Percentiles rank a stretch among this genome's conserved stretches.
Conservation (phyloP, 2,329 filamentous ascomycete genomes). For the Penicillium sp. region DNA sequence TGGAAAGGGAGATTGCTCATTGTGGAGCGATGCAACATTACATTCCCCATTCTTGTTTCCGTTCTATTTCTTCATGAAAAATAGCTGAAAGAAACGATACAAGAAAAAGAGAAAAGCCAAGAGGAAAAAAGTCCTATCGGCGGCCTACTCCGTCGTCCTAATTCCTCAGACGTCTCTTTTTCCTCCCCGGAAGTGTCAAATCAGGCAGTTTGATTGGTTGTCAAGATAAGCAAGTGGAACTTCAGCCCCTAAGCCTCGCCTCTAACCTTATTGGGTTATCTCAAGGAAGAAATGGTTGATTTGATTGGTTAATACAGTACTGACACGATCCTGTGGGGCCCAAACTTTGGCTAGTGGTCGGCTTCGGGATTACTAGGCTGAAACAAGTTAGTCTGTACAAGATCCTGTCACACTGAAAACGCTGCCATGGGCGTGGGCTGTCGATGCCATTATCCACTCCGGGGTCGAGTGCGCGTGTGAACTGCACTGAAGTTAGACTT, state of each 20-base stretch:
- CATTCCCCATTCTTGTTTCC: background rate
- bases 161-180: background rate
- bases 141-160: background rate
- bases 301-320: slow-evolving; percentile 10
- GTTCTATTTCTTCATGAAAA: background rate
- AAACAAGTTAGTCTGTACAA: slow-evolving; percentile 11
- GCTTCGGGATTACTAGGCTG: slow-evolving; percentile 12
- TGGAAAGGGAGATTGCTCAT: slow-evolving; percentile 24
- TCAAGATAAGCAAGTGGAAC: slow-evolving; percentile 27
- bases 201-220: slow-evolving; percentile 13
- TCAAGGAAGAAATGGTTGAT: background rate
- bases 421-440: background rate
- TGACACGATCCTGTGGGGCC: slow-evolving; percentile 23
- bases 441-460: slow-evolving; percentile 9
- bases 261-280: slow-evolving; percentile 10
- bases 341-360: slow-evolving; percentile 13
- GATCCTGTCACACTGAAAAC: slow-evolving; percentile 13
- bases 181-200: background rate
- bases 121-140: background rate
- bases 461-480: slow-evolving; percentile 16
- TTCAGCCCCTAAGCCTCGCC: slow-evolving; percentile 11
- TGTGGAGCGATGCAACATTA: slow-evolving; percentile 1
- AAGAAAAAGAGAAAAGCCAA: background rate
- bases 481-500: slow-evolving; percentile 8
- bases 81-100: background rate